Conservation (phyloP, 176 grass and related monocot genomes). For the Zizania latifolia region DNA sequence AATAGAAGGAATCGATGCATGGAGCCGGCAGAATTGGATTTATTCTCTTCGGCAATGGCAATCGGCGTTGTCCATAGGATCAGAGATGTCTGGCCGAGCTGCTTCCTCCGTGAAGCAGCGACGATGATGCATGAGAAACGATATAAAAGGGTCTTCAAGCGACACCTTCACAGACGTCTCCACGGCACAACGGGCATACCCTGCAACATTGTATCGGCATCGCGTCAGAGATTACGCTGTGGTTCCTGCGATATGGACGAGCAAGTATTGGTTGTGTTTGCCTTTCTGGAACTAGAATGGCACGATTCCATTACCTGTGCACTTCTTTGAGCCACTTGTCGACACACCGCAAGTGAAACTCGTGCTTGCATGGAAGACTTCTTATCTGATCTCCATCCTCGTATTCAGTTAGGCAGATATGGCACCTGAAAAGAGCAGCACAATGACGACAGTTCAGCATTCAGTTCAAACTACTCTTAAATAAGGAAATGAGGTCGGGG, state of each 20-base stretch:
- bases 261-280: background rate
- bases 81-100: background rate
- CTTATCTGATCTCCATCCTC: slow-evolving; percentile 88
- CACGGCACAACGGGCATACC: slow-evolving; percentile 79
- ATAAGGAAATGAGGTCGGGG: background rate
- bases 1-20: background rate
- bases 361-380: slow-evolving; percentile 81
- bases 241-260: background rate
- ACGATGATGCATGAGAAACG: background rate
- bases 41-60: background rate
- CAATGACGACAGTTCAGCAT: background rate
- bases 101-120: background rate
- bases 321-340: slow-evolving; percentile 99
- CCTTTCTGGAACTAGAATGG: background rate
- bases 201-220: slow-evolving; percentile 24
- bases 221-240: background rate
- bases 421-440: slow-evolving; percentile 52
- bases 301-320: slow-evolving; percentile 43
- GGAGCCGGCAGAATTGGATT: background rate
- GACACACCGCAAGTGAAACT: slow-evolving; percentile 78
- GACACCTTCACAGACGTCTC: slow-evolving; percentile 58
- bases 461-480: background rate
- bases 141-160: slow-evolving; percentile 7
- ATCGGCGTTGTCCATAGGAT: background rate
- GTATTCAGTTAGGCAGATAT: slow-evolving; percentile 90